A percentile compares a stretch with the other conserved stretches of the same genome.
Conservation (phyloP, 2,329 filamentous ascomycete genomes). For the Calcarisporium arbuscula region DNA sequence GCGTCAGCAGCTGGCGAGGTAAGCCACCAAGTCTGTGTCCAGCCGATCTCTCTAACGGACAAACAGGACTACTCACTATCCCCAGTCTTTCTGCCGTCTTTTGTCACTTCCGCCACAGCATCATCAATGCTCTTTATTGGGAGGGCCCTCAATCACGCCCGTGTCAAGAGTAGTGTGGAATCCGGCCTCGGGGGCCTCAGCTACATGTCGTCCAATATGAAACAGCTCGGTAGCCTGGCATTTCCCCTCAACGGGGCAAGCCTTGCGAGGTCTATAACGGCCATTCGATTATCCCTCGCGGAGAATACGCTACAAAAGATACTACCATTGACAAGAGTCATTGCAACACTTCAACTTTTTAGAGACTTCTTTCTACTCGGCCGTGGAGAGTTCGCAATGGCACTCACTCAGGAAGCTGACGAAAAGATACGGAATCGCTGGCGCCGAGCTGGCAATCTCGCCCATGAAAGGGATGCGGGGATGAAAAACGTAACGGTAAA, state of each 20-base stretch:
- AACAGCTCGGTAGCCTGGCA: constrained; percentile 58
- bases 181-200: constrained; percentile 44
- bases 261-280: constrained; percentile 65
- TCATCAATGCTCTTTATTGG: constrained; percentile 87
- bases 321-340: constrained; percentile 68
- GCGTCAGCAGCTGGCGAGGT: constrained; percentile 36
- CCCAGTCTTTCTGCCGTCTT: constrained; percentile 63
- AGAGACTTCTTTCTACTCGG: constrained; percentile 84
- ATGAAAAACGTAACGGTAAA: constrained; percentile 57
- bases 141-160: constrained; percentile 78
- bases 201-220: constrained; percentile 62
- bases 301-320: constrained; percentile 77
- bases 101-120: constrained; percentile 69
- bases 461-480: constrained; percentile 47
- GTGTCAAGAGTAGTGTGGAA: constrained; percentile 44
- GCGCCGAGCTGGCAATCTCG: constrained; percentile 54
- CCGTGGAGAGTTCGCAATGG: constrained; percentile 85
- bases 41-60: constrained; percentile 3
- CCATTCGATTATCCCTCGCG: constrained; percentile 75
- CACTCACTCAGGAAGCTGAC: constrained; percentile 79
- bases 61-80: constrained; percentile 56
- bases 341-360: constrained; percentile 70
- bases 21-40: constrained; percentile 10
- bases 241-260: constrained; percentile 69
- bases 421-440: constrained; percentile 69